Conservation (phyloP, 202 grass and related monocot genomes). For the Setaria viridis region DNA sequence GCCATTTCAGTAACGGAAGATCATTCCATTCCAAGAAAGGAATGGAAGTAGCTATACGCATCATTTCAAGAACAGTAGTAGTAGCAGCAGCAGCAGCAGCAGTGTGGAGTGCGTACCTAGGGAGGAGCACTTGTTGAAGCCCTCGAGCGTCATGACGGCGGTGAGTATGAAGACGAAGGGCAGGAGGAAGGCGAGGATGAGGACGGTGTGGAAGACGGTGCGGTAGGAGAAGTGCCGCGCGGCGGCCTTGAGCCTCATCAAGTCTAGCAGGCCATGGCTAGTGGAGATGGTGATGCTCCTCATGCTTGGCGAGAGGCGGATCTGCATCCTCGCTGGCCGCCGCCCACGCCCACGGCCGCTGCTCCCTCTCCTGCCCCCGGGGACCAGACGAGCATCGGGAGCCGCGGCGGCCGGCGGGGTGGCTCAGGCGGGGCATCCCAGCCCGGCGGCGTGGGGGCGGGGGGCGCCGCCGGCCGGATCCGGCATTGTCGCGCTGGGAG, state of each 20-base stretch:
- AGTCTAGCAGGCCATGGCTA: slow-evolving; percentile 89
- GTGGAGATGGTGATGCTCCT: slow-evolving; percentile 99
- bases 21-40: too few relatives aligned
- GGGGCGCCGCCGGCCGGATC: slow-evolving; percentile 51
- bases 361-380: slow-evolving; percentile 32
- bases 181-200: slow-evolving; percentile 93
- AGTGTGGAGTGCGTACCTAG: slow-evolving; percentile 46
- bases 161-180: slow-evolving; percentile 98
- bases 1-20: not conserved
- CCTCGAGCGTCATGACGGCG: slow-evolving; percentile 88
- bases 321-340: slow-evolving; percentile 79
- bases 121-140: slow-evolving; percentile 98
- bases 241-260: slow-evolving; percentile 93
- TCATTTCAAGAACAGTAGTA: not conserved
- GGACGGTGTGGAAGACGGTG: slow-evolving; percentile 95
- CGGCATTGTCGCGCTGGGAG: slow-evolving; percentile 62
- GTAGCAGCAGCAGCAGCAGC: not conserved
- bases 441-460: slow-evolving; percentile 5
- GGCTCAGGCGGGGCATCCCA: slow-evolving; percentile 17
- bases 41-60: not conserved
- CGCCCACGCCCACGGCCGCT: slow-evolving; percentile 23
- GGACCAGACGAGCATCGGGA: slow-evolving; percentile 26
- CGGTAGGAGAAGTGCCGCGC: slow-evolving; percentile 95
- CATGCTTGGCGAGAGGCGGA: slow-evolving; percentile 98
- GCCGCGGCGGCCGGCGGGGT: slow-evolving; percentile 3